Conservation (phyloP, 225 moss, liverwort and hornwort species). For the Lunularia cruciata region DNA sequence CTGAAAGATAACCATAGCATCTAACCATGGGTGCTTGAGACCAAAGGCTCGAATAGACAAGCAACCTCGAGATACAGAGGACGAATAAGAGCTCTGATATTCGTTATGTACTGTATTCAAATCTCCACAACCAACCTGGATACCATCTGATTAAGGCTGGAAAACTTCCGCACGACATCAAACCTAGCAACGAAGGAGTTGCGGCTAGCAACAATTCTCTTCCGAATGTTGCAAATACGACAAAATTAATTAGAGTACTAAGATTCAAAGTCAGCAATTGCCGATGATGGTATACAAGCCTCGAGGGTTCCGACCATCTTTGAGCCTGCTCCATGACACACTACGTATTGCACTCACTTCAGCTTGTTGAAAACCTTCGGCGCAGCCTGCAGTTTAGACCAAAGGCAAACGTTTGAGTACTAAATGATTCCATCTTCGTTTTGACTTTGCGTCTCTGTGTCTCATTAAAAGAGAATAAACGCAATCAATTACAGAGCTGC, state of each 20-base stretch:
- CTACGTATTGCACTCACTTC: conserved; percentile 28
- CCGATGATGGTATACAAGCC: conserved; percentile 10
- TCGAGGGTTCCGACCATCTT: conserved; percentile 8
- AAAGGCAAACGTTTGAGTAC: neutral
- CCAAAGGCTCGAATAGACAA: neutral
- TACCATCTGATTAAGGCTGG: conserved; percentile 11
- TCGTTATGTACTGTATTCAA: conserved; percentile 17
- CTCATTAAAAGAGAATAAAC: no score
- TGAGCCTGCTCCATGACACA: conserved; percentile 19
- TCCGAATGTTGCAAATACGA: conserved; percentile 17
- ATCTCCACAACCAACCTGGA: conserved; percentile 15
- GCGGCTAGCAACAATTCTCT: conserved; percentile 18
- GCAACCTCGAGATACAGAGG: conserved; percentile 7
- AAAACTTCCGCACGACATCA: conserved; percentile 16
- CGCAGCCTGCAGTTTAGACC: conserved; percentile 50
- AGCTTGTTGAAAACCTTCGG: conserved; percentile 64
- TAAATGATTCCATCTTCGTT: no score
- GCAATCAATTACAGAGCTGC: no score
- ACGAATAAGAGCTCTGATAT: conserved; percentile 8
- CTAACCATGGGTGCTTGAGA: conserved; percentile 9
- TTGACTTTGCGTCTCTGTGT: no score
- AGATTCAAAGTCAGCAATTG: conserved; percentile 9
- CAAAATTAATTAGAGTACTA: conserved; percentile 21
- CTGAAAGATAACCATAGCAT: neutral
- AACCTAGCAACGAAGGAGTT: conserved; percentile 17